phyloP scores from a whole-genome alignment of 1,139 yeast genomes.

The Pichia sp. region DNA sequence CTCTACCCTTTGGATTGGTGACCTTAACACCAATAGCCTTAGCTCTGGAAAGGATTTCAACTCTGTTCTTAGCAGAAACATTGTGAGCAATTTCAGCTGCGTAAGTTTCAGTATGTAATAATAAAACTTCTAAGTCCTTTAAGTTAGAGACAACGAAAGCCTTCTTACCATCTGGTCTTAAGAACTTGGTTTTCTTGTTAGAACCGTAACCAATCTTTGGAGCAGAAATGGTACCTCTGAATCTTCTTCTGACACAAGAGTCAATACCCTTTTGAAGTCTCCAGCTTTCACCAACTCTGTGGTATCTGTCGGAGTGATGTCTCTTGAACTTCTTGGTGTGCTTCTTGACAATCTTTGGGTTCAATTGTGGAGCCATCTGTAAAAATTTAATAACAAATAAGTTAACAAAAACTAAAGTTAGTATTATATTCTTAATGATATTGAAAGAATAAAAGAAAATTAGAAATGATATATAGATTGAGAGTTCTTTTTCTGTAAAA shows the following conservation, averaged over 20 bases:
- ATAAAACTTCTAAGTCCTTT: slow-evolving; percentile 89
- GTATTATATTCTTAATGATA: background rate
- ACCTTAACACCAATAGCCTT: slow-evolving; percentile 98
- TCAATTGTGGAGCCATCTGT: slow-evolving; percentile 92
- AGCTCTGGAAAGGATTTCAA: slow-evolving; percentile 93
- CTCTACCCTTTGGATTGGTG: slow-evolving; percentile 99
- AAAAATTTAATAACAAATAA: background rate
- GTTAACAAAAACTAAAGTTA: background rate
- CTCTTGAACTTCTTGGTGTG: slow-evolving; percentile 99
- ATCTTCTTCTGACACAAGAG: slow-evolving; percentile 99
- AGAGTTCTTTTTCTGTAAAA: background rate
- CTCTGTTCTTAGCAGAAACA: slow-evolving; percentile 98
- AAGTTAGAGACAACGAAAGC: slow-evolving; percentile 89
- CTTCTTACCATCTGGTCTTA: slow-evolving; percentile 98
- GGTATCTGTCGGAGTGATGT: slow-evolving; percentile 99
- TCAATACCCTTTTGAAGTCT: slow-evolving; percentile 99
- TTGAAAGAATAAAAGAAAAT: background rate
- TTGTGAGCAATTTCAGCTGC: slow-evolving; percentile 99
- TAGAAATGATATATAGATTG: background rate
- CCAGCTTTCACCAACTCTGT: slow-evolving; percentile 98
- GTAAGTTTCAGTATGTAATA: slow-evolving; percentile 96
- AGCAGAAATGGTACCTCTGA: slow-evolving; percentile 98
- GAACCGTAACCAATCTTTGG: slow-evolving; percentile 99
- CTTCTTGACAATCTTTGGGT: slow-evolving; percentile 99
- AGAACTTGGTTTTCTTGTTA: slow-evolving; percentile 96